Percentiles rank a stretch among this genome's conserved stretches.
Evolutionary conservation across 768 basidiomycete species (phyloP).

Genomic region (Hygrocybe coccinea): DNA sequence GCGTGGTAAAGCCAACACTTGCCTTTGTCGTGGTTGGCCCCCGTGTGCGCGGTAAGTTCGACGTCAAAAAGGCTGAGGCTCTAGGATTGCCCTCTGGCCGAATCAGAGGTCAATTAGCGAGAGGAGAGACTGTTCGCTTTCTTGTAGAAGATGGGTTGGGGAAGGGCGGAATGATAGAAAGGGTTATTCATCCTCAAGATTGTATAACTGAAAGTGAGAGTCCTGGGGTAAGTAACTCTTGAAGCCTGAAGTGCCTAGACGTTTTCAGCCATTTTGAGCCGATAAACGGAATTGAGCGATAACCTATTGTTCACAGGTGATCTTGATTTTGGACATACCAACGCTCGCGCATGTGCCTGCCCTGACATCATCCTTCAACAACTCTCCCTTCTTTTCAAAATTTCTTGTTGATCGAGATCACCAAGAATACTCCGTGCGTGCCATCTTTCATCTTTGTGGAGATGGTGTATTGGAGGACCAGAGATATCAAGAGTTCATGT

Average conservation of each 20-base stretch:
- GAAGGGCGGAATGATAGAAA: slow-evolving; percentile 36
- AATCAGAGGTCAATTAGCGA: slow-evolving; percentile 54
- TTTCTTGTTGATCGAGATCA: slow-evolving; percentile 43
- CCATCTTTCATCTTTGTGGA: slow-evolving; percentile 70
- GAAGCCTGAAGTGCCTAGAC: background rate
- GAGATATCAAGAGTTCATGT: slow-evolving; percentile 70
- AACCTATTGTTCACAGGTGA: slow-evolving; percentile 36
- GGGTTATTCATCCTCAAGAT: slow-evolving; percentile 57
- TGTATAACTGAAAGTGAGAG: slow-evolving; percentile 50
- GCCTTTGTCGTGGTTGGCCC: slow-evolving; percentile 53
- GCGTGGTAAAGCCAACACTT: slow-evolving; percentile 29
- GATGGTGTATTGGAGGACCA: slow-evolving; percentile 63
- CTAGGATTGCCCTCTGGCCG: slow-evolving; percentile 62
- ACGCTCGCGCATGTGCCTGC: slow-evolving; percentile 50
- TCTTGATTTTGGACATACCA: slow-evolving; percentile 72
- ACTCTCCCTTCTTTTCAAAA: slow-evolving; percentile 43
- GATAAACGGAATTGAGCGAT: too few species aligned
- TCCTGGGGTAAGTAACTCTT: slow-evolving; percentile 37
- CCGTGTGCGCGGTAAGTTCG: slow-evolving; percentile 63
- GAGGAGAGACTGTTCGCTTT: slow-evolving; percentile 60
- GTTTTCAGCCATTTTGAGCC: background rate
- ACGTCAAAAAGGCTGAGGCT: slow-evolving; percentile 55
- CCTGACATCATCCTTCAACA: slow-evolving; percentile 44
- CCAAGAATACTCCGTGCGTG: slow-evolving; percentile 44
- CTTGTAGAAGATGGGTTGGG: slow-evolving; percentile 38